Conservation (phyloP, 2,329 filamentous ascomycete genomes). For the Xylaria sp. region DNA sequence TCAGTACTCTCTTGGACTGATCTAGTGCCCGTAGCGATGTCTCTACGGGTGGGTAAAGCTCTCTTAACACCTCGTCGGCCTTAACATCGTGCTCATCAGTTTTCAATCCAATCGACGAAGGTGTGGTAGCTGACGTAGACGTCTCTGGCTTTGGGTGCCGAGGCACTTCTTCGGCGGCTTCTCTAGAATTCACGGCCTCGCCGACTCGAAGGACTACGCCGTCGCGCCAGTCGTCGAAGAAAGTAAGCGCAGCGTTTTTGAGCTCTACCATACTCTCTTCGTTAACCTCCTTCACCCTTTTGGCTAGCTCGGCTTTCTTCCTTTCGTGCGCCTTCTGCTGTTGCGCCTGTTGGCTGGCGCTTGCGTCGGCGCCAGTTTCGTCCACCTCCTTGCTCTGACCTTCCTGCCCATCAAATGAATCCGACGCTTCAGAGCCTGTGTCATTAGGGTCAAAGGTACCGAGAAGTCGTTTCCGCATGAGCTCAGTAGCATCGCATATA, state of each 20-base stretch:
- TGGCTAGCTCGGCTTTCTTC: conserved; percentile 30
- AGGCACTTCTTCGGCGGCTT: conserved; percentile 30
- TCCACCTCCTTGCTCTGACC: conserved; percentile 4
- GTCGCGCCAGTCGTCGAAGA: conserved; percentile 42
- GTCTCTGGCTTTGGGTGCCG: conserved; percentile 29
- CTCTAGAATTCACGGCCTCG: conserved; percentile 37
- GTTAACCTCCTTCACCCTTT: conserved; percentile 35
- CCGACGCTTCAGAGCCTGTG: conserved; percentile 21
- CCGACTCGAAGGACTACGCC: conserved; percentile 39
- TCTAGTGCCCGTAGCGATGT: conserved; percentile 66
- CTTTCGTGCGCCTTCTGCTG: conserved; percentile 27
- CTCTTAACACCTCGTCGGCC: conserved; percentile 53
- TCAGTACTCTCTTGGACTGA: conserved; percentile 64
- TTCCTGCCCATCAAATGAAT: neutral
- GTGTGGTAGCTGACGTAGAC: neutral
- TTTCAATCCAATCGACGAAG: conserved; percentile 20
- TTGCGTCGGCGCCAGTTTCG: conserved; percentile 8
- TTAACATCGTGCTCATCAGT: conserved; percentile 46
- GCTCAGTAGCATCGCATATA: conserved; percentile 36
- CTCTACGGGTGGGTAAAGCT: conserved; percentile 65
- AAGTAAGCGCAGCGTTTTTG: conserved; percentile 36
- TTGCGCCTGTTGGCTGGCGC: conserved; percentile 13
- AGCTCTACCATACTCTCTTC: conserved; percentile 35
- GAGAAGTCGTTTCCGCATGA: conserved; percentile 35
- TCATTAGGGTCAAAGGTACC: conserved; percentile 35